Conservation (phyloP, 129 eudicot species). For the Lactuca saligna region DNA sequence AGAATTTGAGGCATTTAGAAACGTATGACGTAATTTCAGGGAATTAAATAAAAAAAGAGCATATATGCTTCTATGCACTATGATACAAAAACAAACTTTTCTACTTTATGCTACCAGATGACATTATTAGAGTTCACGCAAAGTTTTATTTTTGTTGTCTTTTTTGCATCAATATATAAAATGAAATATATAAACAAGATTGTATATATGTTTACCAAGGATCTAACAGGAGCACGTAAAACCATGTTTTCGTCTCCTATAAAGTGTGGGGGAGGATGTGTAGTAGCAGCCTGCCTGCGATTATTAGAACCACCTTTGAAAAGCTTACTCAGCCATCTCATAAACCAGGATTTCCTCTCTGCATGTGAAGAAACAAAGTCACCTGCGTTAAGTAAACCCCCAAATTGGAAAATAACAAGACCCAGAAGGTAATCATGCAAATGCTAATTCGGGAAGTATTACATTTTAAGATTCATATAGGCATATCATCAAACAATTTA, state of each 20-base stretch:
- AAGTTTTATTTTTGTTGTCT: slow-evolving; percentile 17
- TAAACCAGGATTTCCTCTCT: slow-evolving; percentile 78
- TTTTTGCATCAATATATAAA: background rate
- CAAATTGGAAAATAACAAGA: slow-evolving; percentile 13
- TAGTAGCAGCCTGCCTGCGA: slow-evolving; percentile 34
- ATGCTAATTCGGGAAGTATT: background rate
- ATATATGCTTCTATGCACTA: slow-evolving; percentile 30
- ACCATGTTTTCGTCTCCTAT: slow-evolving; percentile 86
- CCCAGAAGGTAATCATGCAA: slow-evolving; percentile 2
- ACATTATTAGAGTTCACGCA: slow-evolving; percentile 23
- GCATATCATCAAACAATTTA: slow-evolving; percentile 32
- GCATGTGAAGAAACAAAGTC: slow-evolving; percentile 54
- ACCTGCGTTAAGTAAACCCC: slow-evolving; percentile 46
- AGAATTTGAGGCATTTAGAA: slow-evolving; percentile 14
- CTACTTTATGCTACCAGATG: slow-evolving; percentile 17
- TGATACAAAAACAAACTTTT: slow-evolving; percentile 32
- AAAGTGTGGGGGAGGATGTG: slow-evolving; percentile 61
- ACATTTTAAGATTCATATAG: slow-evolving; percentile 6
- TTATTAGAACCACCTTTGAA: slow-evolving; percentile 59
- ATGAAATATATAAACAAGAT: slow-evolving; percentile 8
- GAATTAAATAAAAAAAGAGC: slow-evolving; percentile 27
- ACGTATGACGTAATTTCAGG: slow-evolving; percentile 16
- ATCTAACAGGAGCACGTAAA: slow-evolving; percentile 74
- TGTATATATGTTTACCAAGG: slow-evolving; percentile 57
- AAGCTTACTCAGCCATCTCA: slow-evolving; percentile 88